These are phyloP conservation scores for Aspergillus cavernicola DNA, from an alignment of 495 filamentous ascomycete species.

Conservation along the genomic window DNA sequence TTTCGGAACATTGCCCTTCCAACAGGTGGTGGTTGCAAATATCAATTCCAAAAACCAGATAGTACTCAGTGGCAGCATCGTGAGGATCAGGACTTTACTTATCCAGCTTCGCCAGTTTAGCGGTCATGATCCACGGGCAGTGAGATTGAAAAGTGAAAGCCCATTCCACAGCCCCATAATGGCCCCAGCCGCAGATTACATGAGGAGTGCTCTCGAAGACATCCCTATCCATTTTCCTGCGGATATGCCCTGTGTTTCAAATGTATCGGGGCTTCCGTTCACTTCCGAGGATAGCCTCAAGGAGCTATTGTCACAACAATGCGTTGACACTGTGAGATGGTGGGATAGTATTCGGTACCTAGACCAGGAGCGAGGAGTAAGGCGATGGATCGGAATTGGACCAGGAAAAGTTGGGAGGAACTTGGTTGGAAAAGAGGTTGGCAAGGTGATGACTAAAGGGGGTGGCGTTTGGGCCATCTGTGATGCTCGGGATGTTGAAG, in stretches of 20 bases:
- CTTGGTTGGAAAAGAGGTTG: constrained; percentile 92
- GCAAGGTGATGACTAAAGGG: constrained; percentile 73
- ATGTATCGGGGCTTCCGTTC: constrained; percentile 80
- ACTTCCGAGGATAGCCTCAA: constrained; percentile 66
- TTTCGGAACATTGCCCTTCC: constrained; percentile 63
- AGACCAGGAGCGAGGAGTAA: constrained; percentile 78
- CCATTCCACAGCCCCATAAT: constrained; percentile 94
- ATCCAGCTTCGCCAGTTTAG: constrained; percentile 88
- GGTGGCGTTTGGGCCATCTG: constrained; percentile 94
- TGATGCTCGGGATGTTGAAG: constrained; percentile 76
- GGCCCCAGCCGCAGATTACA: constrained; percentile 72
- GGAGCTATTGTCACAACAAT: constrained; percentile 69
- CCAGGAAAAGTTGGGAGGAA: constrained; percentile 94
- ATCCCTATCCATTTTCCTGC: constrained; percentile 69
- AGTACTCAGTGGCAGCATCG: constrained; percentile 84
- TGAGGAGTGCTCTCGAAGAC: constrained; percentile 59
- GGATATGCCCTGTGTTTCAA: constrained; percentile 73
- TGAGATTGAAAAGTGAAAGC: constrained; percentile 80
- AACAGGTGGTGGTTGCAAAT: constrained; percentile 90
- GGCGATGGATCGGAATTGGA: constrained; percentile 88
- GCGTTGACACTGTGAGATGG: constrained; percentile 88
- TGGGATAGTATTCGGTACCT: constrained; percentile 89
- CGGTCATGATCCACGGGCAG: constrained; percentile 87
- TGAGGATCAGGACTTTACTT: constrained; percentile 77
- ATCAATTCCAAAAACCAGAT: constrained; percentile 96